These are phyloP conservation scores for Gracilaria gracilis DNA, from an alignment of 23 red algal genomes.

Conservation along the genomic window DNA sequence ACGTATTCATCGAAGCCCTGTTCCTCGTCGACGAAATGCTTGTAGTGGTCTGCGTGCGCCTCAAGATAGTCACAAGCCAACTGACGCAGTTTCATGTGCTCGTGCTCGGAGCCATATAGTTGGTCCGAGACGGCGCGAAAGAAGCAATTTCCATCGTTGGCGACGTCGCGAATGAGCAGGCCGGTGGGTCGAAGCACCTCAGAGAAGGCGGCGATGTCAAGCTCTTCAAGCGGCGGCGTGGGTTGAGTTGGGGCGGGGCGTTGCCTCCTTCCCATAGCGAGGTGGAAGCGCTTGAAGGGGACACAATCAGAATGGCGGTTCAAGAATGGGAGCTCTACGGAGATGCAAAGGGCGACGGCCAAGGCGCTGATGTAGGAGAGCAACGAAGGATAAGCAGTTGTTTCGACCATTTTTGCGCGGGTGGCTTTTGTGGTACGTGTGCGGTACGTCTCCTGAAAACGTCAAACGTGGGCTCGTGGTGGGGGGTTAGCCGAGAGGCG, in stretches of 20 bases:
- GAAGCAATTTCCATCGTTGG: conserved; percentile 85
- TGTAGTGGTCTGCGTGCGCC: conserved; percentile 62
- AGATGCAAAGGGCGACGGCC: not conserved
- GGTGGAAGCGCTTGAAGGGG: not conserved
- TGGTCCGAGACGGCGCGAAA: conserved; percentile 90
- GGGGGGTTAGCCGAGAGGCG: too few relatives aligned
- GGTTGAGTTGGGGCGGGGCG: not conserved
- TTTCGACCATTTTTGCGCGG: not conserved
- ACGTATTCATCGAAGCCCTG: conserved; percentile 79
- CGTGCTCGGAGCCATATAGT: conserved; percentile 67
- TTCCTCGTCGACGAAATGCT: conserved; percentile 74
- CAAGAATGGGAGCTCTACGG: not conserved
- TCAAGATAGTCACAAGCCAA: conserved; percentile 61
- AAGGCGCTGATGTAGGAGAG: not conserved
- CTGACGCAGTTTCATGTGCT: conserved; percentile 66
- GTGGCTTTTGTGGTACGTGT: not conserved
- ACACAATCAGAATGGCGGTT: not conserved
- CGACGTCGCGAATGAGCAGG: conserved; percentile 71
- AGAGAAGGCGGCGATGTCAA: conserved; percentile 56
- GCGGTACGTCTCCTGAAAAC: too few relatives aligned
- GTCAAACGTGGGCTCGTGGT: too few relatives aligned
- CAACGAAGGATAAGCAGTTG: not conserved
- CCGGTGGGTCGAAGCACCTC: conserved; percentile 34
- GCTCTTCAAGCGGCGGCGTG: conserved; percentile 22
- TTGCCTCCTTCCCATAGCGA: conserved; percentile 39